A percentile compares a stretch with the other conserved stretches of the same genome.
Evolutionary conservation across 116 monocot genomes (phyloP).

Genomic region (Iris pallida): DNA sequence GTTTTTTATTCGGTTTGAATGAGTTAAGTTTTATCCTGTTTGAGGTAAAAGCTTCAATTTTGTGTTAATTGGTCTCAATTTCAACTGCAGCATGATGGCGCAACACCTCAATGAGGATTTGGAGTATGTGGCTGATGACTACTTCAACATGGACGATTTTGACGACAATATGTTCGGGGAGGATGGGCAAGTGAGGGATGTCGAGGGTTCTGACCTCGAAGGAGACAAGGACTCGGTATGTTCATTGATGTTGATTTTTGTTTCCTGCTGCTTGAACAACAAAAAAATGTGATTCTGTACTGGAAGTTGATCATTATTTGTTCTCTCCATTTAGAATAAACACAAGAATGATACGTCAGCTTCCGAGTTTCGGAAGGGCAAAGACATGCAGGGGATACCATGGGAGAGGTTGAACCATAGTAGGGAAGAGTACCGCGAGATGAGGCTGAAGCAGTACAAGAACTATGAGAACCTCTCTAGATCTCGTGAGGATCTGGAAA

Average conservation of each 20-base stretch:
- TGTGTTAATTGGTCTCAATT: background rate
- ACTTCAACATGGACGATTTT: slow-evolving; percentile 20
- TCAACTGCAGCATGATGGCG: slow-evolving; percentile 25
- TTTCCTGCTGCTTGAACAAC: no score
- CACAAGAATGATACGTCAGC: slow-evolving; percentile 59
- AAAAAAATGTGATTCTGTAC: background rate
- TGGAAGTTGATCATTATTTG: background rate
- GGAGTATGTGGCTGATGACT: slow-evolving; percentile 41
- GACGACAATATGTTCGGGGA: slow-evolving; percentile 15
- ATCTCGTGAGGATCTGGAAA: slow-evolving; percentile 17
- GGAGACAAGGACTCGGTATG: slow-evolving; percentile 19
- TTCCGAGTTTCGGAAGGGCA: slow-evolving; percentile 45
- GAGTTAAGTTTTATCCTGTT: background rate
- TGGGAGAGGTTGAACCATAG: slow-evolving; percentile 57
- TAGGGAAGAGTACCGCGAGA: slow-evolving; percentile 48
- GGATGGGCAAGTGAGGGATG: background rate
- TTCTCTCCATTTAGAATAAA: slow-evolving; percentile 12
- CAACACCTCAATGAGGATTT: slow-evolving; percentile 29
- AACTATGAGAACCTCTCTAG: slow-evolving; percentile 41
- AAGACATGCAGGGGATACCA: slow-evolving; percentile 68
- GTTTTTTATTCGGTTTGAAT: no score
- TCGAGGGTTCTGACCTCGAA: slow-evolving; percentile 8
- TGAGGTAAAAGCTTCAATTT: background rate
- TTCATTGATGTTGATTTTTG: no score
- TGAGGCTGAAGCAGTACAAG: slow-evolving; percentile 63